These are phyloP conservation scores for Melanomma pulvis-pyrius DNA, from an alignment of 495 filamentous ascomycete species.

Conservation along the genomic window DNA sequence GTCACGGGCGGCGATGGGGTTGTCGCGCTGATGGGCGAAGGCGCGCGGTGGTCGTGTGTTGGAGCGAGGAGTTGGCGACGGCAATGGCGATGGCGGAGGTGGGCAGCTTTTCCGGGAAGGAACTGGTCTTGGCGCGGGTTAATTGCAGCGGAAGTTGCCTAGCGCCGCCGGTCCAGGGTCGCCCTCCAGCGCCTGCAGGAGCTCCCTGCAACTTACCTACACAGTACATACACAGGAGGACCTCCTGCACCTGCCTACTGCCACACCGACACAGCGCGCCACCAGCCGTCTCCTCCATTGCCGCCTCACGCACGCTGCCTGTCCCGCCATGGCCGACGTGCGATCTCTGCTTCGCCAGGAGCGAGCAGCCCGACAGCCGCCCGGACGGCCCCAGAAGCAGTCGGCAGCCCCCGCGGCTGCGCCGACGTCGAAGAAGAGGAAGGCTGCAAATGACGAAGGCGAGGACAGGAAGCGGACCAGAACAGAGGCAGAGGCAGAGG, in stretches of 20 bases:
- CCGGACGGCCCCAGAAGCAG: slow-evolving; percentile 62
- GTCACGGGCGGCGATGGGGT: neutral
- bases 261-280: neutral
- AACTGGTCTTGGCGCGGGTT: slow-evolving; percentile 8
- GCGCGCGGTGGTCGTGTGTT: slow-evolving; percentile 6
- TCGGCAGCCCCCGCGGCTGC: slow-evolving; percentile 53
- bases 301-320: neutral
- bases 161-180: neutral
- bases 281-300: neutral
- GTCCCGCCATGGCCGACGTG: slow-evolving; percentile 72
- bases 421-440: slow-evolving; percentile 60
- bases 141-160: neutral
- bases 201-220: no score
- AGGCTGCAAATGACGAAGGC: slow-evolving; percentile 54
- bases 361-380: slow-evolving; percentile 63
- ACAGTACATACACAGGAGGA: no score
- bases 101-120: slow-evolving; percentile 1
- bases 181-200: neutral
- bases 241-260: neutral
- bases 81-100: slow-evolving; percentile 12
- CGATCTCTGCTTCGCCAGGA: slow-evolving; percentile 81
- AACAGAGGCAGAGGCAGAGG: slow-evolving; percentile 12
- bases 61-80: no score
- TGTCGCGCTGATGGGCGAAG: neutral
- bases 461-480: slow-evolving; percentile 50